A percentile compares a stretch with the other conserved stretches of the same genome.
Evolutionary conservation across 352 stramenopile species (phyloP).

Genomic region (Globisporangium orthogonon): DNA sequence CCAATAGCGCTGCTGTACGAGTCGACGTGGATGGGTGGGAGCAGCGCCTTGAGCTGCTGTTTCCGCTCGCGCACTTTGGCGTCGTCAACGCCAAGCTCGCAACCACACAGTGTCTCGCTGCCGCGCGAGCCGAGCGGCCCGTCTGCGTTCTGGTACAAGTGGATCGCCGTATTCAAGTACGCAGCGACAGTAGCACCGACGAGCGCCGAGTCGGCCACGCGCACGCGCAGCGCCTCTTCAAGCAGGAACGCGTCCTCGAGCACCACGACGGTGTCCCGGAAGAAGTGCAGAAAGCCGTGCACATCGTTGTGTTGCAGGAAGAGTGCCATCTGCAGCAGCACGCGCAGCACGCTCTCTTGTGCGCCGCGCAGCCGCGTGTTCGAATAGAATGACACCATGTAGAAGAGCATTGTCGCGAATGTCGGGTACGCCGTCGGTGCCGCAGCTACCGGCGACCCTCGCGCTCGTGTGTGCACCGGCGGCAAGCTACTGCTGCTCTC

Average conservation of each 20-base stretch:
- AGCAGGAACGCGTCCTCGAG: conserved; percentile 53
- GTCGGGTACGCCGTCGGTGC: conserved; percentile 25
- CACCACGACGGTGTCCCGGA: conserved; percentile 42
- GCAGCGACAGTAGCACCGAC: conserved; percentile 26
- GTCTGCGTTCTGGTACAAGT: conserved; percentile 57
- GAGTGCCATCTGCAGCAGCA: conserved; percentile 46
- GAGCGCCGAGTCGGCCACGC: conserved; percentile 18
- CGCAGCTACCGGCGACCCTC: background rate
- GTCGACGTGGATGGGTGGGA: conserved; percentile 37
- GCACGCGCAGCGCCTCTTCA: conserved; percentile 34
- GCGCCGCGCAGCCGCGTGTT: conserved; percentile 27
- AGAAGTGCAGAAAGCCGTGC: conserved; percentile 60
- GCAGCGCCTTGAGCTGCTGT: conserved; percentile 40
- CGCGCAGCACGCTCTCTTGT: conserved; percentile 36
- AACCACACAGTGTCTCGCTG: conserved; percentile 33
- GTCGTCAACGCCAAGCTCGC: conserved; percentile 26
- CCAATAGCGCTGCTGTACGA: conserved; percentile 29
- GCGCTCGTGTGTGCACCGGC: background rate
- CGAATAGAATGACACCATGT: conserved; percentile 68
- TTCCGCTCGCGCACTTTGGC: conserved; percentile 23
- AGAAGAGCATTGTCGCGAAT: conserved; percentile 61
- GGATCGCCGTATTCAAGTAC: conserved; percentile 54
- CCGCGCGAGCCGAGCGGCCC: conserved; percentile 33
- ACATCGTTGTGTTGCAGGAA: conserved; percentile 48
- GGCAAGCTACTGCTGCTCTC: conserved; percentile 11